Conservation (phyloP, 257 asterid genomes). For the Rhazya stricta region DNA sequence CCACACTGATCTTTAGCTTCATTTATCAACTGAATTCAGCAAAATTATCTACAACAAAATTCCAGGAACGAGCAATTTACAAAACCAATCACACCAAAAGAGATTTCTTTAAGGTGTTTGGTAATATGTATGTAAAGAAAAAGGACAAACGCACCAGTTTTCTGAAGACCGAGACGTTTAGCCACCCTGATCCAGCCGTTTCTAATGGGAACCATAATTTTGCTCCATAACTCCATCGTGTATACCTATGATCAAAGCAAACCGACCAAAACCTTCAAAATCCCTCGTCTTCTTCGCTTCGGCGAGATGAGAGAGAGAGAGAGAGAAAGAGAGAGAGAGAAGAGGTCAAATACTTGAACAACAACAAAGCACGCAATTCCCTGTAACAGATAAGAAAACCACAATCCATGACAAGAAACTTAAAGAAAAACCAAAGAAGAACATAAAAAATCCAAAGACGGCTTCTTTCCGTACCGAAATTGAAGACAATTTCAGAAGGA, state of each 20-base stretch:
- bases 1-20: background rate
- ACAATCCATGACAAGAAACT: background rate
- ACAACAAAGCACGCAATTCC: background rate
- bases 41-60: background rate
- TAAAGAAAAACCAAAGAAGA: background rate
- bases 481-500: background rate
- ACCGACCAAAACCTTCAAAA: background rate
- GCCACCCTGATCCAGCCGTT: constrained; percentile 52
- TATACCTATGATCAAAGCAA: constrained; percentile 1
- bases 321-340: background rate
- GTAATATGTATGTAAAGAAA: background rate
- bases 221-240: constrained; percentile 39
- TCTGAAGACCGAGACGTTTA: constrained; percentile 26
- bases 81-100: background rate
- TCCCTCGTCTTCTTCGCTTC: background rate
- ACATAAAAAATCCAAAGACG: background rate
- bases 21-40: background rate
- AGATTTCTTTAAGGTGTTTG: background rate
- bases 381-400: background rate
- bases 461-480: background rate
- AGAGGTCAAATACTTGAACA: background rate
- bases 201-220: constrained; percentile 43
- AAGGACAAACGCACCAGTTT: constrained; percentile 38
- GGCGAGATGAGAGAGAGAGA: background rate
- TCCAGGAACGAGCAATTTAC: background rate